phyloP scores from a whole-genome alignment of 2,329 filamentous ascomycete genomes.

The Venturia asperata region DNA sequence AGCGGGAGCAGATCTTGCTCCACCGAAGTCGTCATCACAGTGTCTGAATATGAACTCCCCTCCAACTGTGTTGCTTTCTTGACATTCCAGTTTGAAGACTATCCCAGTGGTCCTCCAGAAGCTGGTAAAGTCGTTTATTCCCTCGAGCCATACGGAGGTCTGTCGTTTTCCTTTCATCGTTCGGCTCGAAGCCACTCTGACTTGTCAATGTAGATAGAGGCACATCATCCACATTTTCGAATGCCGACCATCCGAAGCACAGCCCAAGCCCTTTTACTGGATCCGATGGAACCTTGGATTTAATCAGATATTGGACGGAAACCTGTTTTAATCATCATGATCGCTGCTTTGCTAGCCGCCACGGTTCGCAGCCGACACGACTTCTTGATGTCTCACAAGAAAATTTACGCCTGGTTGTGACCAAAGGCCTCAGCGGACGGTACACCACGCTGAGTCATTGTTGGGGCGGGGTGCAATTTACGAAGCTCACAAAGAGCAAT shows the following conservation, averaged over 20 bases:
- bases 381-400: neutral
- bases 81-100: no score
- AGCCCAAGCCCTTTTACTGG: neutral
- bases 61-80: no score
- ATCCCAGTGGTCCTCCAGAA: no score
- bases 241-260: no score
- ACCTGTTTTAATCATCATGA: neutral
- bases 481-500: neutral
- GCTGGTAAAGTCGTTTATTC: no score
- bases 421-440: neutral
- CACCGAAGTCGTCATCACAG: neutral
- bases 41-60: no score
- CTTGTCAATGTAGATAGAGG: no score
- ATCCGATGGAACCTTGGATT: neutral
- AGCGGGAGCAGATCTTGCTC: neutral
- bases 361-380: neutral
- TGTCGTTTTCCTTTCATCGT: no score
- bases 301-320: neutral
- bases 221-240: no score
- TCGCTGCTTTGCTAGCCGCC: neutral
- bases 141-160: no score
- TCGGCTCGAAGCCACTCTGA: no score
- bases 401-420: neutral
- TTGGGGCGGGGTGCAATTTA: neutral
- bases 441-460: constrained; percentile 18